These are phyloP conservation scores for Hevea brasiliensis DNA, from an alignment of 345 rosid species.

Conservation along the genomic window DNA sequence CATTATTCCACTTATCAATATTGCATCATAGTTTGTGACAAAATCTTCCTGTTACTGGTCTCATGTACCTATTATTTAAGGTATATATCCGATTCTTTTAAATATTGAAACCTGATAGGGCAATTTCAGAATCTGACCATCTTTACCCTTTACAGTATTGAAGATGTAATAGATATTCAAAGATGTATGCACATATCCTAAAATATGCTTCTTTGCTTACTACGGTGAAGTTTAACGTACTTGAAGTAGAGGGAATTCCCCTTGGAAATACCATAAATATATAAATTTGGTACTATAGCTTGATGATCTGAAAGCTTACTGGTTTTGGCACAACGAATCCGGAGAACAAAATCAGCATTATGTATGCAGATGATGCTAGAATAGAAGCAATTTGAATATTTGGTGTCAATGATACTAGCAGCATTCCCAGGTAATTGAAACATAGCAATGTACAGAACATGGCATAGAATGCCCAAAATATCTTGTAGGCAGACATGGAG, in stretches of 20 bases:
- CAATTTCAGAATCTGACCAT: too few species aligned
- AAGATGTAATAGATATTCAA: too few species aligned
- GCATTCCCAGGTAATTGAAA: constrained; percentile 68
- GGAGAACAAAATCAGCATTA: constrained; percentile 51
- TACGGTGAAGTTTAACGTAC: too few species aligned
- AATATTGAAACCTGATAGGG: too few species aligned
- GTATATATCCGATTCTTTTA: too few species aligned
- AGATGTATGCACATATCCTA: too few species aligned
- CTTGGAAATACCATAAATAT: background rate
- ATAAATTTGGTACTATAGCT: background rate
- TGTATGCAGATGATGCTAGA: constrained; percentile 42
- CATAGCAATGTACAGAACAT: constrained; percentile 53
- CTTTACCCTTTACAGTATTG: too few species aligned
- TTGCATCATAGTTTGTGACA: too few species aligned
- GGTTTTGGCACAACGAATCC: constrained; percentile 69
- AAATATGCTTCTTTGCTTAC: too few species aligned
- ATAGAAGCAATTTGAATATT: constrained; percentile 57
- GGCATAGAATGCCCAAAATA: constrained; percentile 62
- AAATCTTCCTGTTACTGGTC: too few species aligned
- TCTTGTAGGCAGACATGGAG: constrained; percentile 47
- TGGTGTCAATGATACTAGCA: constrained; percentile 63
- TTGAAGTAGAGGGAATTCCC: background rate
- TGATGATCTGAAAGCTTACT: constrained; percentile 40
- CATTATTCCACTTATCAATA: too few species aligned
- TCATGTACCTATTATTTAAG: too few species aligned